Percentiles rank a stretch among this genome's conserved stretches.
phyloP scores from a whole-genome alignment of 1,284 basidiomycete species.

The Coriolopsis trogii region DNA sequence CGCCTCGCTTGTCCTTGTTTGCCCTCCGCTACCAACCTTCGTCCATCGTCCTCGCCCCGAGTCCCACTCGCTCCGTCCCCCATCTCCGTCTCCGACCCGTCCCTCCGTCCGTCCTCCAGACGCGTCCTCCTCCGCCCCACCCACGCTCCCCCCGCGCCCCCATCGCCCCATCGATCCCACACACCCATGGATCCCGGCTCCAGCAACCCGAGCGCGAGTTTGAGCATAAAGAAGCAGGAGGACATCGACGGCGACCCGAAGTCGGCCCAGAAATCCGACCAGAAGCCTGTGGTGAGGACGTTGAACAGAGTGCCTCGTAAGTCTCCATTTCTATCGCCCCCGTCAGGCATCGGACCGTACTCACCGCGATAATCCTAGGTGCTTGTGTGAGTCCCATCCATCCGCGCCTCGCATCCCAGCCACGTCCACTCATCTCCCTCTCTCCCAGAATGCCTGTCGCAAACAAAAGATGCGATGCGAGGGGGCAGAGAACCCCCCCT shows the following conservation, averaged over 20 bases:
- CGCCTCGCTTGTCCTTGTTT: slow-evolving; percentile 33
- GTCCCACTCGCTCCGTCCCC: slow-evolving; percentile 23
- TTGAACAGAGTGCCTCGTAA: slow-evolving; percentile 82
- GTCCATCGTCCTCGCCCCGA: slow-evolving; percentile 15
- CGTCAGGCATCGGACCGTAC: slow-evolving; percentile 24
- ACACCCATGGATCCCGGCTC: slow-evolving; percentile 34
- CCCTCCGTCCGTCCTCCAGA: slow-evolving; percentile 11
- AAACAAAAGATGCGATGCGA: slow-evolving; percentile 90
- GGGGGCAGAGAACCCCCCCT: slow-evolving; percentile 90
- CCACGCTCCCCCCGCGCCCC: slow-evolving; percentile 9
- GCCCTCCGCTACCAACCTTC: slow-evolving; percentile 13
- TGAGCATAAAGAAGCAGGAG: slow-evolving; percentile 44
- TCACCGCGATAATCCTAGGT: slow-evolving; percentile 45
- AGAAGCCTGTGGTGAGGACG: slow-evolving; percentile 71
- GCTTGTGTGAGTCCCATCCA: slow-evolving; percentile 64
- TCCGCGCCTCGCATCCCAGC: slow-evolving; percentile 2
- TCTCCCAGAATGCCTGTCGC: slow-evolving; percentile 73
- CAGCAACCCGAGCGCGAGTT: slow-evolving; percentile 28
- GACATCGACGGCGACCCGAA: slow-evolving; percentile 44
- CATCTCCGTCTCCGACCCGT: slow-evolving; percentile 21
- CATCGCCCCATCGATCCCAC: slow-evolving; percentile 16
- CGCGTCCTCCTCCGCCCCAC: slow-evolving; percentile 8
- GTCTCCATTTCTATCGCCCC: slow-evolving; percentile 36
- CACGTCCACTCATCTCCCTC: slow-evolving; percentile 6
- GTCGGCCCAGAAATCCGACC: slow-evolving; percentile 49